Conservation (phyloP, 306 rosid species). For the Cotoneaster glaucophyllus region DNA sequence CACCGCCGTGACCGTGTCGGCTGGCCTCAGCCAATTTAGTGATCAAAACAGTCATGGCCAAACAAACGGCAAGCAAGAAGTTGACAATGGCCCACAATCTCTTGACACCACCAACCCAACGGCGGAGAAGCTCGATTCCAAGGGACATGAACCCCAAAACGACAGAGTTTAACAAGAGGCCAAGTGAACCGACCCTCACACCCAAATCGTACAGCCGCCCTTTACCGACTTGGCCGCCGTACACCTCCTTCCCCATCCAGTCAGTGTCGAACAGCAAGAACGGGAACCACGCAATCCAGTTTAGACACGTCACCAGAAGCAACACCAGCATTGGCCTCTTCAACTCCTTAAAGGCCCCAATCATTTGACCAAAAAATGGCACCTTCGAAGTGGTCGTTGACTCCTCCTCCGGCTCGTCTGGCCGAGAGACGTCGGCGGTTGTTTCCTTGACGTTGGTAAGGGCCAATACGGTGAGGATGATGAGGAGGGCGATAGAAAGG, state of each 20-base stretch:
- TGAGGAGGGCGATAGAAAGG: slow-evolving; percentile 47
- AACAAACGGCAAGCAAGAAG: slow-evolving; percentile 44
- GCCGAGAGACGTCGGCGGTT: not conserved
- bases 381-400: not conserved
- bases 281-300: slow-evolving; percentile 93
- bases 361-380: slow-evolving; percentile 47
- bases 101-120: slow-evolving; percentile 62
- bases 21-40: slow-evolving; percentile 53
- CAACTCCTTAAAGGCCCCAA: slow-evolving; percentile 47
- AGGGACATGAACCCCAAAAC: slow-evolving; percentile 58
- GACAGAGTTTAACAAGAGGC: slow-evolving; percentile 68
- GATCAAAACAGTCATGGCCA: slow-evolving; percentile 49
- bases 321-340: slow-evolving; percentile 68
- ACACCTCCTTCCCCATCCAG: slow-evolving; percentile 94
- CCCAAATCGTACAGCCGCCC: slow-evolving; percentile 47
- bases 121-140: slow-evolving; percentile 39
- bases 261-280: slow-evolving; percentile 83
- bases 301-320: slow-evolving; percentile 67
- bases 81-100: slow-evolving; percentile 74
- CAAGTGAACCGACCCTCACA: slow-evolving; percentile 67
- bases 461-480: slow-evolving; percentile 20
- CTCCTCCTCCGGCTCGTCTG: not conserved
- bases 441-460: slow-evolving; percentile 43
- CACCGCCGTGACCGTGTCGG: not conserved
- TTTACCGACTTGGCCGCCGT: slow-evolving; percentile 55